Evolutionary conservation across 331 rosid genomes (phyloP).

Genomic region (Spiraea crenata): DNA sequence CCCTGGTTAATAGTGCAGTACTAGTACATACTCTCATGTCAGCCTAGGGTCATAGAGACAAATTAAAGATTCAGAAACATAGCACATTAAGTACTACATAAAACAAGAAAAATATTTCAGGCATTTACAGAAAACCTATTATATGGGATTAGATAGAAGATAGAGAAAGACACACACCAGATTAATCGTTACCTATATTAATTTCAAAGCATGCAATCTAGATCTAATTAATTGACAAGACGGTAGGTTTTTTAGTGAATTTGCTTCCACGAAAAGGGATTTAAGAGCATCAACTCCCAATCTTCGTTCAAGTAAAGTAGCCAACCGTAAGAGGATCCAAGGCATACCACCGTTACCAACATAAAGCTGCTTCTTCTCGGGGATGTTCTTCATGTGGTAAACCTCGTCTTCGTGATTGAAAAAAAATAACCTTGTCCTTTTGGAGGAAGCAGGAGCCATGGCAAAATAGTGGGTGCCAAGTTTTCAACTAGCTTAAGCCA

Average conservation of each 20-base stretch:
- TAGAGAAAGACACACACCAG: not conserved
- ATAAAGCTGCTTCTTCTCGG: not conserved
- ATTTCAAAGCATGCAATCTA: not conserved
- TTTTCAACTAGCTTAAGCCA: no score
- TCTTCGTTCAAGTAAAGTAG: not conserved
- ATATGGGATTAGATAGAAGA: not conserved
- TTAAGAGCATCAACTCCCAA: not conserved
- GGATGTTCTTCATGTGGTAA: not conserved
- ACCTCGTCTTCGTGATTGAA: no score
- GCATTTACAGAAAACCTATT: not conserved
- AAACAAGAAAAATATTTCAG: not conserved
- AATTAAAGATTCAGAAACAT: conserved; percentile 15
- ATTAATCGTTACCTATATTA: not conserved
- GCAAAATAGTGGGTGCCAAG: no score
- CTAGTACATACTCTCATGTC: conserved; percentile 54
- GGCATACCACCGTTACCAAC: not conserved
- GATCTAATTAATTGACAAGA: not conserved
- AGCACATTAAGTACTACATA: conserved; percentile 14
- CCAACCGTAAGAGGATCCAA: not conserved
- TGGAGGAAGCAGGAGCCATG: no score
- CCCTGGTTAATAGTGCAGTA: no score
- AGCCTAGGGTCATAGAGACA: conserved; percentile 48
- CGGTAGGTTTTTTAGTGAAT: not conserved
- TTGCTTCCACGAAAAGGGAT: not conserved
- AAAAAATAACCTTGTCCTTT: no score